phyloP scores from a whole-genome alignment of 805 yeast species.

The Wickerhamiella azyma region DNA sequence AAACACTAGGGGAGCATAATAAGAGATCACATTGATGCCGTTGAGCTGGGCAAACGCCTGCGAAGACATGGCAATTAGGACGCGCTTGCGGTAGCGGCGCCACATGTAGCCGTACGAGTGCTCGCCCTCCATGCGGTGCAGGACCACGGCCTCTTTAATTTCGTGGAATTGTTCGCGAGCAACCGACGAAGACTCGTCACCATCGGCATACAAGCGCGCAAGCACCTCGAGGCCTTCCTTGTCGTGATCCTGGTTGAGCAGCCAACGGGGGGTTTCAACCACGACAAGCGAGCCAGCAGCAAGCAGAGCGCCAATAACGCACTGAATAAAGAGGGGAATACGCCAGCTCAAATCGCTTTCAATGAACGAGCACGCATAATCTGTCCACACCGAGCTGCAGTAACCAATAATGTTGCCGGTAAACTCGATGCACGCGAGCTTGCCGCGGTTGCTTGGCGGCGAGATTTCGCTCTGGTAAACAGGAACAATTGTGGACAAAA shows the following conservation, averaged over 20 bases:
- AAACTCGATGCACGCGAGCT: constrained; percentile 74
- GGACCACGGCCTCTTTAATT: constrained; percentile 66
- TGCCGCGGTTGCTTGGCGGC: constrained; percentile 77
- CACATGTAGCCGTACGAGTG: constrained; percentile 62
- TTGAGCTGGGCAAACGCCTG: constrained; percentile 88
- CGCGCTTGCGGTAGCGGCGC: constrained; percentile 57
- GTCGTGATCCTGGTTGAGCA: constrained; percentile 63
- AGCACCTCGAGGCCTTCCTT: constrained; percentile 75
- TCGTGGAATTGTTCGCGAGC: constrained; percentile 65
- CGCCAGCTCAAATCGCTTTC: constrained; percentile 59
- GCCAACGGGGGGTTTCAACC: constrained; percentile 86
- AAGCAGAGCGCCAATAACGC: constrained; percentile 53
- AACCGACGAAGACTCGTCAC: constrained; percentile 48
- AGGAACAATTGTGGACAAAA: constrained; percentile 72
- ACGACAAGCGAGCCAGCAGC: constrained; percentile 63
- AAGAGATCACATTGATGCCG: constrained; percentile 85
- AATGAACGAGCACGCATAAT: constrained; percentile 57
- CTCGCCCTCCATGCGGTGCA: constrained; percentile 73
- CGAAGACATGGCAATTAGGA: constrained; percentile 78
- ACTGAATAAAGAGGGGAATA: constrained; percentile 62
- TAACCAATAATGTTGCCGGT: constrained; percentile 78
- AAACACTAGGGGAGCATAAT: constrained; percentile 86
- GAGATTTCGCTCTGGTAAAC: constrained; percentile 80
- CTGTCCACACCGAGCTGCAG: constrained; percentile 75
- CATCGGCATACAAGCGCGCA: constrained; percentile 59